These are phyloP conservation scores for Aspergillus awamori DNA, from an alignment of 2,329 filamentous ascomycete species.

Conservation along the genomic window DNA sequence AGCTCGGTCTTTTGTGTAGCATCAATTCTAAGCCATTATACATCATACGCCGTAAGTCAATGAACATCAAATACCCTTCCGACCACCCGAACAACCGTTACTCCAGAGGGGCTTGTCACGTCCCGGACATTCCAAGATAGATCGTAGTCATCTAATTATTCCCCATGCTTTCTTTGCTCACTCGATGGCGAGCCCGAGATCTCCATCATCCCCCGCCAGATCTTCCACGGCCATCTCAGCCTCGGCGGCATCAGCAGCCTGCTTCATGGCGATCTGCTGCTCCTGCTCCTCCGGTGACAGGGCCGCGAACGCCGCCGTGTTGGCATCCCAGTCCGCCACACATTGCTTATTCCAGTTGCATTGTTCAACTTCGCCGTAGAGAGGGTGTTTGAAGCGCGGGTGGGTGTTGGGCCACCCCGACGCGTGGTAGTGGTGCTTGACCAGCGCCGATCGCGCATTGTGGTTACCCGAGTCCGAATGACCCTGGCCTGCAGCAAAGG, in stretches of 20 bases:
- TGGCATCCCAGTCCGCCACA: slow-evolving; percentile 16
- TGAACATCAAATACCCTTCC: background rate
- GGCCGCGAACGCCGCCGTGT: slow-evolving; percentile 15
- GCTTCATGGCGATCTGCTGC: slow-evolving; percentile 16
- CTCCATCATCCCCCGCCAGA: background rate
- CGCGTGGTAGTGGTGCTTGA: slow-evolving; percentile 75
- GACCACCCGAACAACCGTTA: background rate
- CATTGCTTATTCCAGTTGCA: slow-evolving; percentile 21
- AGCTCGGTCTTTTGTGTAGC: too few relatives aligned
- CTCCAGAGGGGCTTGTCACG: background rate
- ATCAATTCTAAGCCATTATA: too few relatives aligned
- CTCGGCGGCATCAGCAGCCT: slow-evolving; percentile 5
- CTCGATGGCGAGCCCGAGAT: background rate
- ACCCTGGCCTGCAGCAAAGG: slow-evolving; percentile 72
- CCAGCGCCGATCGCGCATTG: slow-evolving; percentile 65
- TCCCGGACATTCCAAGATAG: background rate
- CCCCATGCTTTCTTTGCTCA: background rate
- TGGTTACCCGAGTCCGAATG: slow-evolving; percentile 74
- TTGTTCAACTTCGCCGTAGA: slow-evolving; percentile 18
- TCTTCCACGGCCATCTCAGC: background rate
- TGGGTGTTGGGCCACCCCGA: slow-evolving; percentile 62
- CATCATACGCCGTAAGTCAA: too few relatives aligned
- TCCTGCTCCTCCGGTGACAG: slow-evolving; percentile 15
- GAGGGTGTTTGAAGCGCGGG: slow-evolving; percentile 17
- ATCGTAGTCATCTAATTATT: background rate